Conservation (phyloP, 2,329 filamentous ascomycete genomes). For the Drechslera avenae region DNA sequence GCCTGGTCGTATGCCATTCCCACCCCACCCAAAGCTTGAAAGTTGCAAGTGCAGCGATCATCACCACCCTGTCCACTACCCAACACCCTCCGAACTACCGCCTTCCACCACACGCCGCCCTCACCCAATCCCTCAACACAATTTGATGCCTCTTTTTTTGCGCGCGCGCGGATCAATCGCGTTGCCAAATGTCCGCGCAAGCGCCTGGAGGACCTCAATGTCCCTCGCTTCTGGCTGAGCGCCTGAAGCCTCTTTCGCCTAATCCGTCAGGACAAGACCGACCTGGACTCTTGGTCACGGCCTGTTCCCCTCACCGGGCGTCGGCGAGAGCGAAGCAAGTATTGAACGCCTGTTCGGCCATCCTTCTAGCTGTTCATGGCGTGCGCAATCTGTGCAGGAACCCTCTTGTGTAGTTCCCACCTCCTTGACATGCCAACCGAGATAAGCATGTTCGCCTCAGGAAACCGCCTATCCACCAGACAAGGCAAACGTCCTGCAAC, state of each 20-base stretch:
- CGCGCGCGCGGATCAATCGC: constrained; percentile 19
- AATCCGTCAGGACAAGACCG: constrained; percentile 24
- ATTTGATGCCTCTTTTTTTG: constrained; percentile 20
- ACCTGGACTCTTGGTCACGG: constrained; percentile 27
- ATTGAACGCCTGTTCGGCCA: constrained; percentile 38
- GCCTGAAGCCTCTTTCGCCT: constrained; percentile 27
- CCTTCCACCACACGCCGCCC: constrained; percentile 4
- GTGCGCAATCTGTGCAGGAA: constrained; percentile 20
- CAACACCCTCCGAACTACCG: constrained; percentile 26
- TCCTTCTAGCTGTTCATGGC: constrained; percentile 20
- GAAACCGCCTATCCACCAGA: constrained; percentile 21
- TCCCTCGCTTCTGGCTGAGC: constrained; percentile 32
- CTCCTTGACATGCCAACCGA: constrained; percentile 26
- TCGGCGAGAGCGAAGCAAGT: constrained; percentile 31
- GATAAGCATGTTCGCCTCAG: constrained; percentile 30
- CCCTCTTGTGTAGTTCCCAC: neutral
- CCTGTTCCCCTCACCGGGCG: constrained; percentile 15
- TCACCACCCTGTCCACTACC: constrained; percentile 10
- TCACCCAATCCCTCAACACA: constrained; percentile 29
- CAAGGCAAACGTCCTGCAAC: constrained; percentile 22
- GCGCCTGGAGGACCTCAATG: constrained; percentile 15
- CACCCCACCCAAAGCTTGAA: neutral
- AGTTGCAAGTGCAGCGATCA: constrained; percentile 23
- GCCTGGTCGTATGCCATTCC: constrained; percentile 14
- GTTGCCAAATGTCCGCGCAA: constrained; percentile 8